Conservation (phyloP, 2,329 filamentous ascomycete genomes). For the Alternaria sp. region DNA sequence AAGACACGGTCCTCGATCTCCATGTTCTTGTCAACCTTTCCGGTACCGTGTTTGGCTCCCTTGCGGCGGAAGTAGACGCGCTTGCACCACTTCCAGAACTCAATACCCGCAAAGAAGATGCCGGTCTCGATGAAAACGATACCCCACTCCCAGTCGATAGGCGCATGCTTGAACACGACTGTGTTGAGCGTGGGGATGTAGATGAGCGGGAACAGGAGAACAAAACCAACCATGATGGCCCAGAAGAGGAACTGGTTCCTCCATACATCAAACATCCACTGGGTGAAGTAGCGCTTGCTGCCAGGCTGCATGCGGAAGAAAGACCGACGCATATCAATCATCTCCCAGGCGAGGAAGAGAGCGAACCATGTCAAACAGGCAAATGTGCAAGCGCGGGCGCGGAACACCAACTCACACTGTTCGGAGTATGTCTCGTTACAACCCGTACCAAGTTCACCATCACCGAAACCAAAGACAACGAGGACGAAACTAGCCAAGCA, state of each 20-base stretch:
- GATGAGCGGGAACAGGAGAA: slow-evolving; percentile 57
- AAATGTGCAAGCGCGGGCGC: slow-evolving; percentile 75
- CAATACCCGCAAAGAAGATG: slow-evolving; percentile 70
- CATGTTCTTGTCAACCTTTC: slow-evolving; percentile 21
- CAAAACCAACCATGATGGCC: slow-evolving; percentile 54
- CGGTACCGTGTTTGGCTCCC: slow-evolving; percentile 18
- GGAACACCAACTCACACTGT: slow-evolving; percentile 47
- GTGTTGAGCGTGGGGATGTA: slow-evolving; percentile 75
- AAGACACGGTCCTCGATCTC: slow-evolving; percentile 31
- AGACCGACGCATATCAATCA: slow-evolving; percentile 74
- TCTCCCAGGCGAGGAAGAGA: slow-evolving; percentile 80
- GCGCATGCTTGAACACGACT: slow-evolving; percentile 70
- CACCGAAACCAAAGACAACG: slow-evolving; percentile 46
- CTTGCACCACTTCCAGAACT: slow-evolving; percentile 74
- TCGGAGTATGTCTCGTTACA: slow-evolving; percentile 48
- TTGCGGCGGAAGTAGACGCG: slow-evolving; percentile 52
- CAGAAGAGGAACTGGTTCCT: slow-evolving; percentile 71
- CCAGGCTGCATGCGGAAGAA: slow-evolving; percentile 78
- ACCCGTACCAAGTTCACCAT: slow-evolving; percentile 43
- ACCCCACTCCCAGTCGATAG: slow-evolving; percentile 74
- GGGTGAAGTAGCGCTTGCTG: slow-evolving; percentile 57
- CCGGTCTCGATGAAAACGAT: slow-evolving; percentile 68
- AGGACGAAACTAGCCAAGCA: slow-evolving; percentile 48
- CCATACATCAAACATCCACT: slow-evolving; percentile 74
- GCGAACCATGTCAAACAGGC: slow-evolving; percentile 79